These are phyloP conservation scores for Ormosia emarginata DNA, from an alignment of 306 rosid species.

Conservation along the genomic window DNA sequence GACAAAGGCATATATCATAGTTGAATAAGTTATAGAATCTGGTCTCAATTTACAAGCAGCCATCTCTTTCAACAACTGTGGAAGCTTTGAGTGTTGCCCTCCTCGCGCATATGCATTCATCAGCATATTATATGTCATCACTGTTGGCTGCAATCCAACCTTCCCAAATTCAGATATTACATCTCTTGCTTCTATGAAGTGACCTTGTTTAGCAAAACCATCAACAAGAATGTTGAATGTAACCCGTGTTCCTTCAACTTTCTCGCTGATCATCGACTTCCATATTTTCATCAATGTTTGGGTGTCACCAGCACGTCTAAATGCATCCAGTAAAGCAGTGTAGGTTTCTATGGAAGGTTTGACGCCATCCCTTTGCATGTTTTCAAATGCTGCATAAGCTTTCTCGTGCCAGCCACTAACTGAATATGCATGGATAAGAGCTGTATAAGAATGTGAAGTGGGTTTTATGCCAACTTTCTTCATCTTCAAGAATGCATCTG, in stretches of 20 bases:
- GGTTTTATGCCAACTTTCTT: conserved; percentile 70
- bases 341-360: conserved; percentile 87
- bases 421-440: conserved; percentile 84
- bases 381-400: conserved; percentile 69
- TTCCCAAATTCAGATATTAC: conserved; percentile 73
- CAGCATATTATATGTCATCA: conserved; percentile 82
- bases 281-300: conserved; percentile 71
- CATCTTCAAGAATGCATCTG: conserved; percentile 86
- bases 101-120: conserved; percentile 90
- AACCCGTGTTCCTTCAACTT: conserved; percentile 58
- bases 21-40: conserved; percentile 77
- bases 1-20: conserved; percentile 76
- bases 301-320: conserved; percentile 77
- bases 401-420: conserved; percentile 80
- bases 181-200: conserved; percentile 70
- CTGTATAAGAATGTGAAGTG: conserved; percentile 79
- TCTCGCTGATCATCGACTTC: conserved; percentile 68
- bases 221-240: conserved; percentile 79
- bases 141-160: conserved; percentile 69
- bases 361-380: conserved; percentile 63
- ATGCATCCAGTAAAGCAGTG: conserved; percentile 76
- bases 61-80: conserved; percentile 80
- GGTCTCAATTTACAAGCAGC: conserved; percentile 62
- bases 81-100: conserved; percentile 73
- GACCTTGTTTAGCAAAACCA: conserved; percentile 94